Conservation (phyloP, 257 asterid genomes). For the Solanum peruvianum region DNA sequence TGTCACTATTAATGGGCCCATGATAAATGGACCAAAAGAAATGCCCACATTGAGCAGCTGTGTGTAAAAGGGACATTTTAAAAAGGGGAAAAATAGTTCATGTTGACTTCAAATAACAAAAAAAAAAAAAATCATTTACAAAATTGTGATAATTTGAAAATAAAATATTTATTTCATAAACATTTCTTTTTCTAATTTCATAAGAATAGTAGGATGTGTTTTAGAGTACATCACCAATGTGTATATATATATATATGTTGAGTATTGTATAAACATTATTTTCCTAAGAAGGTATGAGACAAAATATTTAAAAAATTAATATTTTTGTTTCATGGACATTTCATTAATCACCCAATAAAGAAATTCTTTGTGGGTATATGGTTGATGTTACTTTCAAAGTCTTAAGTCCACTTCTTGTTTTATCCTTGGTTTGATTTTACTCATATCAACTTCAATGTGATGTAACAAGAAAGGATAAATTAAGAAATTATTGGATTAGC, state of each 20-base stretch:
- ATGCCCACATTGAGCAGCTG: constrained; percentile 2
- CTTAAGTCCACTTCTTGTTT: not conserved
- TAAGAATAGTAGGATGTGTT: not conserved
- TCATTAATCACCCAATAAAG: not conserved
- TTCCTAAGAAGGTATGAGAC: not conserved
- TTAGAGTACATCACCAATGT: not conserved
- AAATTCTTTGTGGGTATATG: not conserved
- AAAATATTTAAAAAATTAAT: not conserved
- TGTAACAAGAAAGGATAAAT: not conserved
- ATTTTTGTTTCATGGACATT: not conserved
- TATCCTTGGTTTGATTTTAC: not conserved
- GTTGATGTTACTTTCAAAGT: not conserved
- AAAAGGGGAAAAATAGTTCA: not conserved
- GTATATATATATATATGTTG: not conserved
- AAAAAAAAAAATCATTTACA: not conserved
- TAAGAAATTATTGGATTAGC: constrained; percentile 2
- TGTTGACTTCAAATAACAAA: not conserved
- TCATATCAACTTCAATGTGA: constrained; percentile 15
- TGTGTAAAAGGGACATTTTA: not conserved
- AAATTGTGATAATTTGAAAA: not conserved
- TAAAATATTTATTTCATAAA: not conserved
- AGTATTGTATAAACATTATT: not conserved
- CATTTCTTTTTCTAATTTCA: not conserved
- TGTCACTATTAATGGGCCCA: not conserved
- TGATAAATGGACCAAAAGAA: not conserved